Evolutionary conservation across 768 basidiomycete species (phyloP), one percentile per base, ranked within the genome.

Genomic region (Coprinopsis cinerea): DNA sequence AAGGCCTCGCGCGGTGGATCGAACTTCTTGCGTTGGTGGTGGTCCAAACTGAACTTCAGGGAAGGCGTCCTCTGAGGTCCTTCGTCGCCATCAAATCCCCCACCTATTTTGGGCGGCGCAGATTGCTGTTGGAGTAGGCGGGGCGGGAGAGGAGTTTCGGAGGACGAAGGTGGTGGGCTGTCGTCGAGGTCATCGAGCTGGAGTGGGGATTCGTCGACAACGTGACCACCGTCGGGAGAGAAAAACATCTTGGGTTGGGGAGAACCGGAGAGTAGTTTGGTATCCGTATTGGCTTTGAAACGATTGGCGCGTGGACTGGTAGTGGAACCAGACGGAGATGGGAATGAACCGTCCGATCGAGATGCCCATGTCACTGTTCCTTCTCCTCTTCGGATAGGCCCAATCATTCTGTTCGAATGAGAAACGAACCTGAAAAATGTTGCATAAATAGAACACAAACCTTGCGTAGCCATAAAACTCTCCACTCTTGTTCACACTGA

Each of bases 401-500:
- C 79, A 7, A 73, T 65, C 90, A 92, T 92, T 60, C 88, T 88
- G 58, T 43, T 39, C 24, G 37, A 18, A 47, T 36, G 27, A 60
- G 34, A 39, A 9, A 30, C 35, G 4, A 51, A 47, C 20, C 47
- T 43, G 11, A 24, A 22, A 25, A 36, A 20, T 14, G 22, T 5
- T 11, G 7, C 17, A 27, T 11, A 20, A 17, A 14, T 37, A 17
- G 46, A 28, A 15, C 22, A 67, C 71, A 53, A 66, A 92, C 83
- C 77, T 81, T 10, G 91, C 93, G 61, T 90, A 94, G 18, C 94
- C 94, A 59, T 87, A 96, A 61, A 96, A 98, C 64, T 92, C 91
- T 28, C 95, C 92, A 49, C 87, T 88, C 63, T 87, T 91, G 68
- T 97, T 97, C 15, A 89, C 95, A 28, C 92, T 80, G 58, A 97